Evolutionary conservation across 2,329 filamentous ascomycete genomes (phyloP), one percentile per base, ranked within the genome.

Genomic region (Exophiala mesophila): DNA sequence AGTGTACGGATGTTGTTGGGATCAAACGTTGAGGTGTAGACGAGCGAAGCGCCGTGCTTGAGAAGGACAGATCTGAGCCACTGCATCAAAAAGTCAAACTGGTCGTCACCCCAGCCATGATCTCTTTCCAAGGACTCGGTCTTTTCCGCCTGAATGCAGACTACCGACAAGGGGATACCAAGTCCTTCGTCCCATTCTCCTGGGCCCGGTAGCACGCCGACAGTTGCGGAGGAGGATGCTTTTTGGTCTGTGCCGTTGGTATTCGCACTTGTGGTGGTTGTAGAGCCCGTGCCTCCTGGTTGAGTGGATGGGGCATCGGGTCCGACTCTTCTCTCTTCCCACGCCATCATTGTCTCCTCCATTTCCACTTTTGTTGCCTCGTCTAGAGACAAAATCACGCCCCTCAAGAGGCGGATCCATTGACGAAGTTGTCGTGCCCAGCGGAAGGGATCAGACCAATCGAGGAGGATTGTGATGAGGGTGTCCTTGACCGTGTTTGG

Each of bases 71-170:
- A 97, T 53, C 92, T 80, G 59, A 98, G 70, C 62, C 89, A 94
- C 61, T 98, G 92, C 45, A 96, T 74, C 31, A 98, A 86, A 54
- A 92, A 89, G 63, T 98, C 92, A 58, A 98, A 98, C 56, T 94
- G 85, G 54, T 94, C 88, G 64, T 98, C 92, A 65, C 88, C 90
- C 88, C 90, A 98, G 10, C 84, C 81, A 45, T 89, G 82, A 37
- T 88, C 89, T 62, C 86, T 88, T 66, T 97, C 92, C 44, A 98
- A 66, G 28, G 80, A 77, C 59, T 97, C 89, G 63, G 97, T 94
- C 63, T 86, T 88, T 65, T 94, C 87, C 10, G 88, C 78, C 82
- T 88, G 53, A 63, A 97, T 89, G 61, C 90, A 95, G n/a, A 97
- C 88, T 6, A 98, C 85, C 59, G 87, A 94, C 26, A 98, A 70